These are phyloP conservation scores for Begonia fuchsioides DNA, from an alignment of 306 rosid species.

Conservation along the genomic window DNA sequence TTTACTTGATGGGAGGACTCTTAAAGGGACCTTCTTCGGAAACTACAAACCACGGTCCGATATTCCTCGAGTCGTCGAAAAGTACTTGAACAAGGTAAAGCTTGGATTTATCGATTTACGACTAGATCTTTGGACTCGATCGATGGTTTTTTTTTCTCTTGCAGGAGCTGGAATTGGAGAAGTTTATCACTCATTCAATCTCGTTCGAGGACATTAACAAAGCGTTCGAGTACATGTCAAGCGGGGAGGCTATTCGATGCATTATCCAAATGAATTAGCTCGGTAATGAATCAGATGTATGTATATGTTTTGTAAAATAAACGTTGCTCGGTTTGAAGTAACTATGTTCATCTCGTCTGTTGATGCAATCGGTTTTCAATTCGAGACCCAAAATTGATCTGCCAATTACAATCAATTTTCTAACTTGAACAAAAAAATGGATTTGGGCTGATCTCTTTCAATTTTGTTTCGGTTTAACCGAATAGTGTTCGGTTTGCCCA, in stretches of 20 bases:
- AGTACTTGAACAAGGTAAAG: conserved; percentile 48
- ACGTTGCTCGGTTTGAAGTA: too few species aligned
- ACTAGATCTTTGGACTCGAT: background rate
- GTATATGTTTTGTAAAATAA: too few species aligned
- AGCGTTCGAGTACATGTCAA: conserved; percentile 62
- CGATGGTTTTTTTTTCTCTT: conserved; percentile 5
- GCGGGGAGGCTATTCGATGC: conserved; percentile 57
- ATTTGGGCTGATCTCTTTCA: too few species aligned
- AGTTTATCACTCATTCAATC: conserved; percentile 58
- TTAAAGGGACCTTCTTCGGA: conserved; percentile 83
- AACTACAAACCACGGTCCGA: conserved; percentile 79
- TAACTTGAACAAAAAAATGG: too few species aligned
- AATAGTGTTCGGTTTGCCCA: too few species aligned
- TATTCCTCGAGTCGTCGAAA: conserved; percentile 60
- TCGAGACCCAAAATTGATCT: too few species aligned
- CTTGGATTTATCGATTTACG: background rate
- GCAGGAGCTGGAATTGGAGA: conserved; percentile 67
- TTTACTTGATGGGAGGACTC: conserved; percentile 67
- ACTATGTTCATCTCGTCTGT: too few species aligned
- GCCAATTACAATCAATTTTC: too few species aligned
- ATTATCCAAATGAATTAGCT: conserved; percentile 15
- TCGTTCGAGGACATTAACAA: conserved; percentile 58
- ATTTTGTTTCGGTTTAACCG: too few species aligned
- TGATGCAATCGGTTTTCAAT: too few species aligned
- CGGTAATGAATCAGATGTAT: too few species aligned